A percentile compares a stretch with the other conserved stretches of the same genome.
phyloP scores from a whole-genome alignment of 495 filamentous ascomycete species.

The Penicillium psychrofluorescens region DNA sequence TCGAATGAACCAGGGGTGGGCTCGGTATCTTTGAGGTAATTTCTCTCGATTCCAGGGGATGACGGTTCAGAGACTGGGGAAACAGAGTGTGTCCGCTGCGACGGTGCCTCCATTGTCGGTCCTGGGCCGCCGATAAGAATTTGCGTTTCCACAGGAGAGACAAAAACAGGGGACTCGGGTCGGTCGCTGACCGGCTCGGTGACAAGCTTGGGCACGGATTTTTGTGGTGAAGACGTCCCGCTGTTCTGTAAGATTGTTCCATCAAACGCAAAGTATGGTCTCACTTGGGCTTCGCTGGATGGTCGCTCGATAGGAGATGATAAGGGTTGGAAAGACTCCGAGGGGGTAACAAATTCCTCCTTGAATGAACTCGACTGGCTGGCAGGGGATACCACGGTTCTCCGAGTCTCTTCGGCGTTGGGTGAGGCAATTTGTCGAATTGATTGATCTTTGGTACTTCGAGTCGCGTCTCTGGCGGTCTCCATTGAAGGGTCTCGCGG shows the following conservation, averaged over 20 bases:
- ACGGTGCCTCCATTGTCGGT: slow-evolving; percentile 58
- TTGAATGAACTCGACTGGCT: slow-evolving; percentile 17
- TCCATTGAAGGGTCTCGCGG: slow-evolving; percentile 5
- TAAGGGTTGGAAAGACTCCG: slow-evolving; percentile 12
- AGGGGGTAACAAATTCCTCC: slow-evolving; percentile 16
- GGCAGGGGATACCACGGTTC: slow-evolving; percentile 8
- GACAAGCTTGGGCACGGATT: slow-evolving; percentile 34
- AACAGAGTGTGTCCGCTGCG: slow-evolving; percentile 50
- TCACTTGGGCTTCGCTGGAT: slow-evolving; percentile 19
- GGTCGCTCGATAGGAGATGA: slow-evolving; percentile 22
- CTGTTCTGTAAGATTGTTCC: slow-evolving; percentile 10
- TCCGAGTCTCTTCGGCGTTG: slow-evolving; percentile 21
- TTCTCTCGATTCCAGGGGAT: slow-evolving; percentile 56
- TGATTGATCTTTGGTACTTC: slow-evolving; percentile 16
- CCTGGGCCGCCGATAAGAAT: slow-evolving; percentile 40
- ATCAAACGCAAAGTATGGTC: slow-evolving; percentile 4
- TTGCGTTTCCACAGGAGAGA: slow-evolving; percentile 44
- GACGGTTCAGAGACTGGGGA: slow-evolving; percentile 57
- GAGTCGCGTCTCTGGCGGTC: slow-evolving; percentile 3
- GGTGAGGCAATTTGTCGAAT: slow-evolving; percentile 34
- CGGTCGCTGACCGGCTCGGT: slow-evolving; percentile 13
- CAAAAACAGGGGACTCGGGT: slow-evolving; percentile 66
- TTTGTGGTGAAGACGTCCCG: slow-evolving; percentile 30
- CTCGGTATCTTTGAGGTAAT: slow-evolving; percentile 22
- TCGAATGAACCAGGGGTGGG: slow-evolving; percentile 35